A percentile compares a stretch with the other conserved stretches of the same genome.
phyloP scores from a whole-genome alignment of 2,329 filamentous ascomycete genomes.

The Aspergillus sp. region DNA sequence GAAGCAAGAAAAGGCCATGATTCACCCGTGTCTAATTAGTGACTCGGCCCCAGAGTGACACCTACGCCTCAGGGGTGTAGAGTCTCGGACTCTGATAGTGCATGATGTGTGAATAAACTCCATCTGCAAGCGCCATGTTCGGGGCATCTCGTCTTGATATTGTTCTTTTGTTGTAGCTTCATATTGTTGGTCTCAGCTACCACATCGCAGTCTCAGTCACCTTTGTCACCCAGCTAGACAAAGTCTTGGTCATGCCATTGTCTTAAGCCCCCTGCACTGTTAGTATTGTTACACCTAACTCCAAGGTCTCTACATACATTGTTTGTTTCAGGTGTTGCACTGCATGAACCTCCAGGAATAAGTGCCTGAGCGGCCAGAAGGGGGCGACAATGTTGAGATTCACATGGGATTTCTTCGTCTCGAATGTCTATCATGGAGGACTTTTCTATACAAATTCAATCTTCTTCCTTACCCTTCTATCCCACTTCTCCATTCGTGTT shows the following conservation, averaged over 20 bases:
- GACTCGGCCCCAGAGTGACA: neutral
- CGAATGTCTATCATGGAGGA: constrained; percentile 1
- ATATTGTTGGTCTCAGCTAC: constrained; percentile 25
- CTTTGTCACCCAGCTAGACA: neutral
- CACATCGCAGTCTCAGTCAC: neutral
- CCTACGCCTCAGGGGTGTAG: neutral
- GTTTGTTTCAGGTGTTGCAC: constrained; percentile 30
- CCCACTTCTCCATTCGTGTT: neutral
- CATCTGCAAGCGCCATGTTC: constrained; percentile 3
- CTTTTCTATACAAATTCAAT: constrained; percentile 13
- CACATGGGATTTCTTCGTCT: neutral
- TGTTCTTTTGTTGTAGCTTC: constrained; percentile 20
- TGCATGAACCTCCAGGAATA: constrained; percentile 9
- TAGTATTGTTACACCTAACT: constrained; percentile 12
- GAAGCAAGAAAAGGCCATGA: neutral
- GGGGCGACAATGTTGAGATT: neutral
- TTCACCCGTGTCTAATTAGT: neutral
- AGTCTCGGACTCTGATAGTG: neutral
- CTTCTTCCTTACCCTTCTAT: neutral
- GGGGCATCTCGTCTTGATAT: constrained; percentile 21
- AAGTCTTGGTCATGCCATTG: constrained; percentile 7
- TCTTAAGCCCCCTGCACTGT: constrained; percentile 3
- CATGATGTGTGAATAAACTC: neutral
- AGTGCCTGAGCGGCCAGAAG: constrained; percentile 2
- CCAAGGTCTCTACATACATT: constrained; percentile 18